Evolutionary conservation across 805 yeast genomes (phyloP), one percentile per base, ranked within the genome.

Genomic region (Kodamaea nitidulidarum): DNA sequence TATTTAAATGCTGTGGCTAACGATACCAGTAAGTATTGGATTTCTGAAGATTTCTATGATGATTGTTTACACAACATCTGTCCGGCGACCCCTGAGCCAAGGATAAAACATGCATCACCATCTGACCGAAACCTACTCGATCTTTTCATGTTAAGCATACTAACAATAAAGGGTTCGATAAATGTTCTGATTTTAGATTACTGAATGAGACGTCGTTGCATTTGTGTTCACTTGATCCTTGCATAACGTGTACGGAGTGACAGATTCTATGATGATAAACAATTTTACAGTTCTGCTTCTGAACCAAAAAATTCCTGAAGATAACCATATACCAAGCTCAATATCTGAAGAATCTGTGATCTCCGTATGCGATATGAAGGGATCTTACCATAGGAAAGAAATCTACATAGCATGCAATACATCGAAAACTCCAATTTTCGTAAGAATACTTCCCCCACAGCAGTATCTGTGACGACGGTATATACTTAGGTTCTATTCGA

Each of bases 51-150:
- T 22, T 38, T 43, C 30, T 26, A 43, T 47, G 50, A 47, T 47
- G 50, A 47, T 42, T 38, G 47, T 44, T 43, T 42, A 35, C 50
- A 47, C 50, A 44, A 42, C 46, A 42, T 42, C 41, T 42, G 41
- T 58, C 70, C 74, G 77, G 78, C 64, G 78, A 74, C 57, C 55
- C 76, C 75, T 85, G 93, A 80, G 81, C 93, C 84, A 66, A 67
- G 84, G 85, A 81, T 76, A 68, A 69, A 65, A 78, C 96, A 87
- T 87, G 96, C 96, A 87, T 87, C 95, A 87, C 96, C 96, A 87
- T 84, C 95, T 87, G 95, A 86, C 57, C 51, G 41, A 32, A 26
- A 12, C 22, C 7, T 14, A 7, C 26, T 16, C 7, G 10, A 7
- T 7, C 15, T n/a, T 28, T 15, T 18, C 32, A 21, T 11, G 15